A percentile compares a stretch with the other conserved stretches of the same genome.
These are phyloP conservation scores for Neonectria ditissima DNA, from an alignment of 2,329 filamentous ascomycete species.

Conservation along the genomic window DNA sequence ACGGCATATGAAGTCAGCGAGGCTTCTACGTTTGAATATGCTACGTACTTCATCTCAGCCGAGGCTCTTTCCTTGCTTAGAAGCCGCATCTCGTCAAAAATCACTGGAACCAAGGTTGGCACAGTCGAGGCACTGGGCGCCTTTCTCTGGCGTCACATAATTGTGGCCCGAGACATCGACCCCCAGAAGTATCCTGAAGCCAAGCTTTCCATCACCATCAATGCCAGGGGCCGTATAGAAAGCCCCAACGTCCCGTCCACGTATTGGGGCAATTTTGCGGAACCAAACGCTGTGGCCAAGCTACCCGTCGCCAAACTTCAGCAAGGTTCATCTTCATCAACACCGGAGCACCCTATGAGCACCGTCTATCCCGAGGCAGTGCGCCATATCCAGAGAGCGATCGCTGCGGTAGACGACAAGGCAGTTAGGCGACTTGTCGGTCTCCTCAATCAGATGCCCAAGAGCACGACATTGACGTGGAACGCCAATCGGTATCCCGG, in stretches of 20 bases:
- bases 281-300: conserved; percentile 21
- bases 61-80: not conserved
- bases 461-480: conserved; percentile 22
- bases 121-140: conserved; percentile 13
- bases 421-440: conserved; percentile 26
- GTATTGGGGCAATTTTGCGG: conserved; percentile 28
- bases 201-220: conserved; percentile 15
- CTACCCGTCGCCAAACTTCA: conserved; percentile 3
- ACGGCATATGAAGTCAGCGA: conserved; percentile 1
- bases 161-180: conserved; percentile 12
- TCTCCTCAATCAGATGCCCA: conserved; percentile 26
- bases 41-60: conserved; percentile 11
- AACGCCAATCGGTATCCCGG: conserved; percentile 24
- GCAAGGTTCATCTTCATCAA: not conserved
- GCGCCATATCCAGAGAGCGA: conserved; percentile 4
- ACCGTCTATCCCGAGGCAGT: conserved; percentile 9
- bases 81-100: not conserved
- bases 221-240: conserved; percentile 14
- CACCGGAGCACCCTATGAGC: not conserved
- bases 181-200: conserved; percentile 13
- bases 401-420: conserved; percentile 14
- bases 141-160: conserved; percentile 23
- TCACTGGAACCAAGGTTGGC: not conserved
- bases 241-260: not conserved
- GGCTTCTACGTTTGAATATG: conserved; percentile 10